A percentile compares a stretch with the other conserved stretches of the same genome.
Evolutionary conservation across 306 rosid genomes (phyloP).

Genomic region (Myrica gale): DNA sequence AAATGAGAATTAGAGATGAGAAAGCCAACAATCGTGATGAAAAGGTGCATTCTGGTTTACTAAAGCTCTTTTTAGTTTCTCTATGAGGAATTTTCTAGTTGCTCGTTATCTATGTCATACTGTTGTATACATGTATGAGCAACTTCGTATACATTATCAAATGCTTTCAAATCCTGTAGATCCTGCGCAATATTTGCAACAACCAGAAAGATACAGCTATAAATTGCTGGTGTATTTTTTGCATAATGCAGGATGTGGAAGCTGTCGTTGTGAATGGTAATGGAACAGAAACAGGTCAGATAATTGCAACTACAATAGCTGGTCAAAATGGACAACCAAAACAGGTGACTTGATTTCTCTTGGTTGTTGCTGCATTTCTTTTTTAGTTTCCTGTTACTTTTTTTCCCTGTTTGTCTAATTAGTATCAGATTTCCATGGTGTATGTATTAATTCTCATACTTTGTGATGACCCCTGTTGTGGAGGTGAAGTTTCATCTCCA

Average conservation of each 20-base stretch:
- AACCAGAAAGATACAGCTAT: not conserved
- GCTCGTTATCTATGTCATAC: not conserved
- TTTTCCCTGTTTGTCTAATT: constrained; percentile 5
- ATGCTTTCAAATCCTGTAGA: not conserved
- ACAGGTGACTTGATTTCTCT: constrained; percentile 49
- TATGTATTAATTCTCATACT: not conserved
- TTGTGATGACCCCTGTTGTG: not conserved
- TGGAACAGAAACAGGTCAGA: constrained; percentile 87
- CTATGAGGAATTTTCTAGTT: not conserved
- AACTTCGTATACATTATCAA: no score
- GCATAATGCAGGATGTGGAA: constrained; percentile 58
- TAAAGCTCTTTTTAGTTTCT: constrained; percentile 3
- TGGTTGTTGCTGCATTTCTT: constrained; percentile 12
- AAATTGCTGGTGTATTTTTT: constrained; percentile 11
- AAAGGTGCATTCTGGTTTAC: constrained; percentile 44
- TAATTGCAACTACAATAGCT: constrained; percentile 70
- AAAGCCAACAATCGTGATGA: constrained; percentile 49
- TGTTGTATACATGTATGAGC: not conserved
- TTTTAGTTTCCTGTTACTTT: not conserved
- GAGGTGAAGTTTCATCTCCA: not conserved
- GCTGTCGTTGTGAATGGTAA: constrained; percentile 59
- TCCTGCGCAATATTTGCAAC: constrained; percentile 3
- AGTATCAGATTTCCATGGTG: not conserved
- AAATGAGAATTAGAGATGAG: constrained; percentile 76
- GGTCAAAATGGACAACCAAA: constrained; percentile 82